Conservation (phyloP, 108 stramenopile species). For the Skeletonema menzelii region DNA sequence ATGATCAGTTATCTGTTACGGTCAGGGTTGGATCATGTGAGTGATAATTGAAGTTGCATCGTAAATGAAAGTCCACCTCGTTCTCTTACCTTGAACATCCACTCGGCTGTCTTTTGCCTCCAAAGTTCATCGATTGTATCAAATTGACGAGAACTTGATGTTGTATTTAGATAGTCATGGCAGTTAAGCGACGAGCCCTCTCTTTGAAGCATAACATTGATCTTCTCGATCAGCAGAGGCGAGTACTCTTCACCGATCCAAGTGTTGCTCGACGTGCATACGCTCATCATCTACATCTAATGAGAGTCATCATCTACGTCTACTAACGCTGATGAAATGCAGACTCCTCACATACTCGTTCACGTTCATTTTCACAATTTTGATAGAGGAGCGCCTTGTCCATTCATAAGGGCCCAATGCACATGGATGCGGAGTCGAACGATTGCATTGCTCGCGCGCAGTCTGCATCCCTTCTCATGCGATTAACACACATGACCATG, state of each 20-base stretch:
- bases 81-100: constrained; percentile 40
- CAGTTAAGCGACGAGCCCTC: background rate
- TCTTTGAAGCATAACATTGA: constrained; percentile 14
- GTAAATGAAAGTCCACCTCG: no score
- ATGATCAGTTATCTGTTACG: no score
- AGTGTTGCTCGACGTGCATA: background rate
- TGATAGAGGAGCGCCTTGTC: background rate
- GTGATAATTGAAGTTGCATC: no score
- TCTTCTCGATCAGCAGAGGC: constrained; percentile 12
- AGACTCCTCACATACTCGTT: no score
- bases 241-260: constrained; percentile 16
- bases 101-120: constrained; percentile 42
- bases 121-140: constrained; percentile 30
- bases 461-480: background rate
- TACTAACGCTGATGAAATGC: background rate
- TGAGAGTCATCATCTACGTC: background rate
- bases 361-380: background rate
- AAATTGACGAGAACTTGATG: background rate
- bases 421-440: background rate
- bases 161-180: constrained; percentile 11
- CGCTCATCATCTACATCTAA: background rate
- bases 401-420: background rate
- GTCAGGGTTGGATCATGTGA: no score
- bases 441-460: background rate
- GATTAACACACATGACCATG: background rate